phyloP scores from a whole-genome alignment of 306 rosid genomes.

The Quercus cerris region DNA sequence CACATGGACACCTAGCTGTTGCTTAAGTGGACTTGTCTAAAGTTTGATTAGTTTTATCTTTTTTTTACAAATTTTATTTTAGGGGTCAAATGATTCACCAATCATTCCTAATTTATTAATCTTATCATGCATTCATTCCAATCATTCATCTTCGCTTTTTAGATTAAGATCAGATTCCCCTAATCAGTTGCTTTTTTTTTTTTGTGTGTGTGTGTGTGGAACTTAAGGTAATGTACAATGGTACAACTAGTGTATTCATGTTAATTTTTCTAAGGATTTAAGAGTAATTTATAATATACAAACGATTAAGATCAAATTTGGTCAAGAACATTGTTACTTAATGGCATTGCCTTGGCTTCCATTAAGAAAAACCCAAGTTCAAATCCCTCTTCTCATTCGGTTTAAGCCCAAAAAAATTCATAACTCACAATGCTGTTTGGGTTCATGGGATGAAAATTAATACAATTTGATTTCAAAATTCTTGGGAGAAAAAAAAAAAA shows the following conservation, averaged over 20 bases:
- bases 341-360: too few species aligned
- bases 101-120: neutral
- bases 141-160: neutral
- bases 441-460: too few species aligned
- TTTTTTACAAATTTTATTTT: neutral
- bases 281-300: neutral
- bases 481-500: too few species aligned
- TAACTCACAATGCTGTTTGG: too few species aligned
- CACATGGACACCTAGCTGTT: constrained; percentile 19
- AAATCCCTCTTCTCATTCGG: too few species aligned
- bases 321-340: too few species aligned
- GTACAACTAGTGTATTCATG: neutral
- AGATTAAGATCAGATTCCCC: neutral
- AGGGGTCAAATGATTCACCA: neutral
- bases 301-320: too few species aligned
- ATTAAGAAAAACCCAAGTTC: too few species aligned
- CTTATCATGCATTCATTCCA: neutral
- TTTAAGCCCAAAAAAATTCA: too few species aligned
- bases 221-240: neutral
- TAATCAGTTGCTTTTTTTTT: neutral
- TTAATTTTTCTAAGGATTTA: neutral
- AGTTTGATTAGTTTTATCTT: neutral
- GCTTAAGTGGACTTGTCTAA: constrained; percentile 17
- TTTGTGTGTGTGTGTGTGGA: too few species aligned
- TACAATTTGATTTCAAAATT: neutral